phyloP scores from a whole-genome alignment of 2,329 filamentous ascomycete genomes.

The Exserohilum turcica region DNA sequence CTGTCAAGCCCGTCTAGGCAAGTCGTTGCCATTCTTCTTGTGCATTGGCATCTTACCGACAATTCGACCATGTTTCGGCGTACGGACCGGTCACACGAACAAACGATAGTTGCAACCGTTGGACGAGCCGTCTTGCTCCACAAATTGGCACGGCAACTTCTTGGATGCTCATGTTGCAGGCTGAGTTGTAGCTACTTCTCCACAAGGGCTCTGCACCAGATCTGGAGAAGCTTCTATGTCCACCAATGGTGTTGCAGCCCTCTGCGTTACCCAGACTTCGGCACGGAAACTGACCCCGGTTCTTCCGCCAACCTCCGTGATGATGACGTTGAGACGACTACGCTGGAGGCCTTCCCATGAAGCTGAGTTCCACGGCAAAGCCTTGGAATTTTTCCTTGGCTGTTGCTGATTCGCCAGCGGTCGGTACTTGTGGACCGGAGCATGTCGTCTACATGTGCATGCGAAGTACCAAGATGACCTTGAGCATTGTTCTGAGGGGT shows the following conservation, averaged over 20 bases:
- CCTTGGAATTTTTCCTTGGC: constrained; percentile 26
- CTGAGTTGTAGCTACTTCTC: constrained; percentile 12
- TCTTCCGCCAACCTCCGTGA: constrained; percentile 28
- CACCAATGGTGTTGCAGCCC: constrained; percentile 31
- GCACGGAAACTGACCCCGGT: constrained; percentile 28
- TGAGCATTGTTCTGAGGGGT: constrained; percentile 15
- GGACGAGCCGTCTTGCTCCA: neutral
- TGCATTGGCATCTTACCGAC: neutral
- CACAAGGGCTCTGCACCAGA: constrained; percentile 16
- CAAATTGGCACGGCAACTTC: neutral
- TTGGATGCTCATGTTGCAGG: neutral
- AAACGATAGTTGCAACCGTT: neutral
- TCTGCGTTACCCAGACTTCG: constrained; percentile 19
- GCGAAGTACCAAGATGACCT: constrained; percentile 7
- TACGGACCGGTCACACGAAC: constrained; percentile 7
- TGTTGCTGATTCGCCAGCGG: constrained; percentile 22
- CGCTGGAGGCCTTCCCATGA: constrained; percentile 17
- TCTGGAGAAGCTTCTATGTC: constrained; percentile 29
- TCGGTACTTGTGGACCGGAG: constrained; percentile 11
- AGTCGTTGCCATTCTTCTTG: neutral
- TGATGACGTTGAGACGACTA: constrained; percentile 22
- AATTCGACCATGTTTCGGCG: constrained; percentile 3
- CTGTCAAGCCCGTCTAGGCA: neutral
- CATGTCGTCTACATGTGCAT: constrained; percentile 4
- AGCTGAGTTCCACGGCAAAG: constrained; percentile 16